Evolutionary conservation across 306 rosid genomes (phyloP), one percentile per base, ranked within the genome.

Genomic region (Castanospermum australe): DNA sequence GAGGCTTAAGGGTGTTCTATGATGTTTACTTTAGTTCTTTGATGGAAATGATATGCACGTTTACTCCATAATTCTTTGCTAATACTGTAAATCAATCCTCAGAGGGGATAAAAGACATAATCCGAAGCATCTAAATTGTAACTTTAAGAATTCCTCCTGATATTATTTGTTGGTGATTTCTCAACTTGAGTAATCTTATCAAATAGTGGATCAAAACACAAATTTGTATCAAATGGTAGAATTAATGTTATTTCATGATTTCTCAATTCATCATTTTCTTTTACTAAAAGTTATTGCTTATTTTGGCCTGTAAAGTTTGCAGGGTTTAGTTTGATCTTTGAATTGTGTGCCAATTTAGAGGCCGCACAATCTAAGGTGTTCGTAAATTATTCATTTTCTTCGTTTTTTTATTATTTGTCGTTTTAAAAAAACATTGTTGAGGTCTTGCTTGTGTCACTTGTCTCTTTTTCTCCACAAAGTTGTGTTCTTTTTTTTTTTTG

Each of bases 61-160:
- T 32, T 61, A 21, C 7, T 56, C 30, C 13, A 75, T 21, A 76
- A 21, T 33, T 50, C 28, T 76, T 28, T 8, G 14, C 6, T 14
- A 21, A 15, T 68, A 20, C n/a, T 57, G 69, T 73, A 30, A 71
- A 33, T 71, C 64, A 71, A 33, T 71, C 64, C 64, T 12, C 64
- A 6, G 14, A 13, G 28, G 48, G 17, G 64, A 45, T 63, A 25
- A 33, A 48, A 62, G 52, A 48, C 38, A 4, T 14, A 14, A 14
- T 22, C 39, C 0, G 64, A 30, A 64, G 35, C 33, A 62, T 60
- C 24, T 75, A 32, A 44, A 18, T 18, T 75, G 69, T 45, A 75
- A 44, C 2, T 17, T 17, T 20, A 14, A 71, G 59, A 66, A 22
- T 74, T 35, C 33, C 3, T 55, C 0, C 0, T 21, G 33, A 25